These are phyloP conservation scores for Sarocladium brachiariae DNA, from an alignment of 2,329 filamentous ascomycete species.

Conservation along the genomic window DNA sequence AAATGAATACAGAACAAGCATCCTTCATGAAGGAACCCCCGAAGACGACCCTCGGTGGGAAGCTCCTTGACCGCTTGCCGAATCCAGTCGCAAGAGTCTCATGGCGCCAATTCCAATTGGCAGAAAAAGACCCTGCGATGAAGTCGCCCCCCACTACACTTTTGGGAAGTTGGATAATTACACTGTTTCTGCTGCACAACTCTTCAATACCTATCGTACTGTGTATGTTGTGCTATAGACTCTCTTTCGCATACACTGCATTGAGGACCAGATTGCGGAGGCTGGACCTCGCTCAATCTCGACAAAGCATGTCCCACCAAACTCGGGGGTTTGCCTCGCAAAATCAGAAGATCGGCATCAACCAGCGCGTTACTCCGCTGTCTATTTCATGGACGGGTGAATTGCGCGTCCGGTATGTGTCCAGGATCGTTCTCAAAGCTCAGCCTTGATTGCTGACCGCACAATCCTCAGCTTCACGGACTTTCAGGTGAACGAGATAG, in stretches of 20 bases:
- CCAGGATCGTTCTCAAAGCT: background rate
- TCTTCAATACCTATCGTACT: background rate
- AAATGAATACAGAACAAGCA: too few relatives aligned
- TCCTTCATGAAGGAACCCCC: too few relatives aligned
- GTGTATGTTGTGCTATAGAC: background rate
- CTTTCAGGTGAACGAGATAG: conserved; percentile 87
- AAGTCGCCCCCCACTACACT: conserved; percentile 1
- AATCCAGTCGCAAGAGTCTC: background rate
- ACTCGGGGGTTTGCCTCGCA: conserved; percentile 25
- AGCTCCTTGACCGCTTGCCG: conserved; percentile 19
- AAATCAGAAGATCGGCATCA: conserved; percentile 31
- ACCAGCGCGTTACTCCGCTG: conserved; percentile 31
- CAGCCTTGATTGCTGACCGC: background rate
- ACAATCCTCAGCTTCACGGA: conserved; percentile 91
- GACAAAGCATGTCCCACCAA: conserved; percentile 2
- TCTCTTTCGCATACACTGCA: background rate
- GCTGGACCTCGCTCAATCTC: background rate
- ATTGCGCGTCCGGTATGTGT: conserved; percentile 29
- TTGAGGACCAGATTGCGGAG: background rate
- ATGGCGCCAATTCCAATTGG: background rate
- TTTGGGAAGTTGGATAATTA: background rate
- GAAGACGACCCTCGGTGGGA: background rate
- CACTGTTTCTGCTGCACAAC: background rate
- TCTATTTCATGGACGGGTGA: conserved; percentile 32
- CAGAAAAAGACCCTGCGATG: conserved; percentile 6